These are phyloP conservation scores for Climacium dendroides DNA, from an alignment of 225 moss, liverwort and hornwort species.

Conservation along the genomic window DNA sequence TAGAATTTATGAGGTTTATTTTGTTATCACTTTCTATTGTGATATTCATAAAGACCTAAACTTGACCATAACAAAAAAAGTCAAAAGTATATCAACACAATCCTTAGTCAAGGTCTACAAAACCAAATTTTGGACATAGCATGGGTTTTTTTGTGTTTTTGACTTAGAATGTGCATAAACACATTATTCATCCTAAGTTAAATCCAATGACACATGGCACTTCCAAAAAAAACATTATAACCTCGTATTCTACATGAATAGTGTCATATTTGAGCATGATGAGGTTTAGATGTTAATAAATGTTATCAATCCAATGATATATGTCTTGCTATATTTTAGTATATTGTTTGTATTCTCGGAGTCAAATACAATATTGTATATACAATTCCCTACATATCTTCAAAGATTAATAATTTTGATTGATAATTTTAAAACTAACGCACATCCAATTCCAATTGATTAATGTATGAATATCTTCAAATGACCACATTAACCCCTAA, in stretches of 20 bases:
- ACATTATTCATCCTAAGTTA: neutral
- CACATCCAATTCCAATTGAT: neutral
- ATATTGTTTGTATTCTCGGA: neutral
- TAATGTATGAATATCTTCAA: neutral
- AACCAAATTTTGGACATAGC: neutral
- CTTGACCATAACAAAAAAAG: neutral
- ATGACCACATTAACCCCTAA: too few relatives aligned
- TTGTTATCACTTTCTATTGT: neutral
- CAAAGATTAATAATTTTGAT: neutral
- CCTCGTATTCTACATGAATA: neutral
- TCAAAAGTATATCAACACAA: neutral
- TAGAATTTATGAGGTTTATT: too few relatives aligned
- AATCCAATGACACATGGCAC: too few relatives aligned
- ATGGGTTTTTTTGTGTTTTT: neutral
- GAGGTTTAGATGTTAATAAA: neutral
- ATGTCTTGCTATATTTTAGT: neutral
- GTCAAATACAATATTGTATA: neutral
- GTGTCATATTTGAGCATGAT: neutral
- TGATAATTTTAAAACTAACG: neutral
- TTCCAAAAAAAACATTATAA: neutral
- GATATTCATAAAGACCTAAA: neutral
- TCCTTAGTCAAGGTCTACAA: too few relatives aligned
- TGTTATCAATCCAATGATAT: neutral
- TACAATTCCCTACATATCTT: neutral
- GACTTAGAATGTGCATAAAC: neutral